phyloP scores from a whole-genome alignment of 2,329 filamentous ascomycete species.

The Fusarium musae region DNA sequence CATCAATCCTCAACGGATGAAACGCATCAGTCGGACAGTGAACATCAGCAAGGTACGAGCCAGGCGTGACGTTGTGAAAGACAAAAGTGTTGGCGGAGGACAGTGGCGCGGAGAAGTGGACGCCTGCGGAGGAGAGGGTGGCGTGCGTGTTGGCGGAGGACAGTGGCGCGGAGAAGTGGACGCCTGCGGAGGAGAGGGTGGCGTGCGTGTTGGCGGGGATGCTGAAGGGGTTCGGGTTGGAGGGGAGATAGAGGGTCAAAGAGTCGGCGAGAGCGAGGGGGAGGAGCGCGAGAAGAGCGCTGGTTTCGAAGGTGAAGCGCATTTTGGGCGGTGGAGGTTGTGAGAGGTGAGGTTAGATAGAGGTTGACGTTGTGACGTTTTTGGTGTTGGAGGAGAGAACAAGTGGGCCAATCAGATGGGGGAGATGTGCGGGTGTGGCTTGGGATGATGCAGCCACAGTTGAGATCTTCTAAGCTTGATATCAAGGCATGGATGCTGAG shows the following conservation, averaged over 20 bases:
- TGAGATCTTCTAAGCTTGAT: background rate
- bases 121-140: conserved; percentile 60
- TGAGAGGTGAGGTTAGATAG: conserved; percentile 4
- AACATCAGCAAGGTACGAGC: conserved; percentile 85
- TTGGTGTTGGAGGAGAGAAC: conserved; percentile 32
- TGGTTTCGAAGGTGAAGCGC: conserved; percentile 49
- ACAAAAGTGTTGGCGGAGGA: conserved; percentile 76
- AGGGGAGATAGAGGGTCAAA: conserved; percentile 59
- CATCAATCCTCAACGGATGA: conserved; percentile 82
- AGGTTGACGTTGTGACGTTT: conserved; percentile 36
- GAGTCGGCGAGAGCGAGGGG: conserved; percentile 48
- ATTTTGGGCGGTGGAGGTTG: conserved; percentile 42
- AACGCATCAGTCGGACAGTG: conserved; percentile 81
- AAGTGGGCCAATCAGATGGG: conserved; percentile 39
- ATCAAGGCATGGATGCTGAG: background rate
- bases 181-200: conserved; percentile 60
- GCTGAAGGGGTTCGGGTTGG: conserved; percentile 61
- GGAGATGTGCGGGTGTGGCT: conserved; percentile 25
- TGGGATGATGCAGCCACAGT: conserved; percentile 34
- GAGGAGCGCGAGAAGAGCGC: conserved; percentile 52
- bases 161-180: conserved; percentile 66
- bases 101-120: conserved; percentile 66
- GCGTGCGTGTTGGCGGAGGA: conserved; percentile 75
- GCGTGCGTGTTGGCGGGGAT: conserved; percentile 75
- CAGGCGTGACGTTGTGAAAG: conserved; percentile 76